Conservation (phyloP, 305 asterid genomes). For the Ajuga reptans region DNA sequence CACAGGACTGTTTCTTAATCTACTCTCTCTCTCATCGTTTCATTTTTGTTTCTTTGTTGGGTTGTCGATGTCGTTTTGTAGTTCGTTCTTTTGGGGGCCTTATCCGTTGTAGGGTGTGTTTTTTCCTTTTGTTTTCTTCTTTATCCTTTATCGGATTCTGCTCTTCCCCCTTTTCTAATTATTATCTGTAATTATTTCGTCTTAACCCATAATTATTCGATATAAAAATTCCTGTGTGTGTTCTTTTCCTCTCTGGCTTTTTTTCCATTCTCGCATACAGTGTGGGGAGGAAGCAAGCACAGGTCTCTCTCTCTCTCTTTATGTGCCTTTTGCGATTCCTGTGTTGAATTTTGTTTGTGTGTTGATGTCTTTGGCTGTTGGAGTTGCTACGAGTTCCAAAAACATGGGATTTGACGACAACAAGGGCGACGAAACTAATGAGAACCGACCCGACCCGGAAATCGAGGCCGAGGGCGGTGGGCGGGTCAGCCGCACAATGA, state of each 20-base stretch:
- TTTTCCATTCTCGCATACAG: slow-evolving; percentile 22
- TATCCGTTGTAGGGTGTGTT: slow-evolving; percentile 33
- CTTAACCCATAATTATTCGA: neutral
- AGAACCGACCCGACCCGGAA: slow-evolving; percentile 40
- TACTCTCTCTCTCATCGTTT: slow-evolving; percentile 21
- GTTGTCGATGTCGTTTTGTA: slow-evolving; percentile 31
- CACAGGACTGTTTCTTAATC: slow-evolving; percentile 42
- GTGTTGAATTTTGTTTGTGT: slow-evolving; percentile 18
- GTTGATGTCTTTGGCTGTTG: slow-evolving; percentile 69
- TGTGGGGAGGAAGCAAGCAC: slow-evolving; percentile 5
- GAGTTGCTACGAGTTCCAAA: slow-evolving; percentile 55
- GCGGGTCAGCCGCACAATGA: slow-evolving; percentile 50
- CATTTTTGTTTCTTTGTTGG: slow-evolving; percentile 23
- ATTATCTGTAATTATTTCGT: neutral
- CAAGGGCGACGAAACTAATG: slow-evolving; percentile 27
- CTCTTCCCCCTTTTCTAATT: neutral
- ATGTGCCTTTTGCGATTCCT: slow-evolving; percentile 24
- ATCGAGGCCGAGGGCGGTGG: slow-evolving; percentile 38
- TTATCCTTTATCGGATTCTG: slow-evolving; percentile 37
- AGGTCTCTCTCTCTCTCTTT: neutral
- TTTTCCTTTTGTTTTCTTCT: slow-evolving; percentile 12
- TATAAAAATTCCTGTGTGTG: slow-evolving; percentile 9
- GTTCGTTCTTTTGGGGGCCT: slow-evolving; percentile 28
- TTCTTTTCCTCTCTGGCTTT: slow-evolving; percentile 20
- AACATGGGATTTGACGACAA: slow-evolving; percentile 71